A percentile compares a stretch with the other conserved stretches of the same genome.
These are phyloP conservation scores for Cutaneotrichosporon dermatis DNA, from an alignment of 1,284 basidiomycete species.

Conservation along the genomic window DNA sequence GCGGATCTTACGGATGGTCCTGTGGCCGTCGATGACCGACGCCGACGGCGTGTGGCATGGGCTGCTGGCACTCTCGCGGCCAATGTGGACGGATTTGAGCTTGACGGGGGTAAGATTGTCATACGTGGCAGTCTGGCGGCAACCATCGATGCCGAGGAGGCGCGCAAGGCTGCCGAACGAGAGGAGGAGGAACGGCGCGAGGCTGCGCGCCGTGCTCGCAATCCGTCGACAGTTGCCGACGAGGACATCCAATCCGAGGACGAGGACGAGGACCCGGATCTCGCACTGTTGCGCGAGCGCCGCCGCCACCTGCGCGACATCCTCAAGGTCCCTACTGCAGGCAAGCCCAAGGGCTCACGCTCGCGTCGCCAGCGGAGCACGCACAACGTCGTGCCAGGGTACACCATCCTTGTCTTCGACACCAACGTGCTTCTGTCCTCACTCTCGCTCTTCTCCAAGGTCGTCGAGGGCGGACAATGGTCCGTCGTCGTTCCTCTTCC, in stretches of 20 bases:
- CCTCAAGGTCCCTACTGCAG: conserved; percentile 15
- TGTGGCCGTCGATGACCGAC: conserved; percentile 45
- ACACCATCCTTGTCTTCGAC: conserved; percentile 85
- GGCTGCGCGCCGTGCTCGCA: conserved; percentile 14
- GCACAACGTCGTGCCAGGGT: conserved; percentile 65
- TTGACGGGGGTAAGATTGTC: conserved; percentile 55
- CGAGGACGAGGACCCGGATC: conserved; percentile 61
- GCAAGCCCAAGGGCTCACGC: background rate
- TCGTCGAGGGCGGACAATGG: conserved; percentile 79
- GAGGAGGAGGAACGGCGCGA: conserved; percentile 26
- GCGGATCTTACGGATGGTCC: conserved; percentile 53
- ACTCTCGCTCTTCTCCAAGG: conserved; percentile 62
- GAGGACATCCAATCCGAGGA: conserved; percentile 58
- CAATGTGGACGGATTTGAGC: conserved; percentile 70
- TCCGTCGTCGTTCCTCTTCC: conserved; percentile 86
- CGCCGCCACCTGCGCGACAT: conserved; percentile 49
- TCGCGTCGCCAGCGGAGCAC: background rate
- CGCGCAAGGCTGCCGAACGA: conserved; percentile 50
- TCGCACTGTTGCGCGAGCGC: conserved; percentile 63
- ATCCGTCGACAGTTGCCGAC: background rate
- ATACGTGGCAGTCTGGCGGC: conserved; percentile 60
- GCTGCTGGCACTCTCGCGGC: conserved; percentile 65
- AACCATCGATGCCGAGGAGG: conserved; percentile 67
- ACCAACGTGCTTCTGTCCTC: conserved; percentile 89
- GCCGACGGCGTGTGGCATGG: conserved; percentile 75